These are phyloP conservation scores for Penicillium fimorum DNA, from an alignment of 495 filamentous ascomycete genomes.

Conservation along the genomic window DNA sequence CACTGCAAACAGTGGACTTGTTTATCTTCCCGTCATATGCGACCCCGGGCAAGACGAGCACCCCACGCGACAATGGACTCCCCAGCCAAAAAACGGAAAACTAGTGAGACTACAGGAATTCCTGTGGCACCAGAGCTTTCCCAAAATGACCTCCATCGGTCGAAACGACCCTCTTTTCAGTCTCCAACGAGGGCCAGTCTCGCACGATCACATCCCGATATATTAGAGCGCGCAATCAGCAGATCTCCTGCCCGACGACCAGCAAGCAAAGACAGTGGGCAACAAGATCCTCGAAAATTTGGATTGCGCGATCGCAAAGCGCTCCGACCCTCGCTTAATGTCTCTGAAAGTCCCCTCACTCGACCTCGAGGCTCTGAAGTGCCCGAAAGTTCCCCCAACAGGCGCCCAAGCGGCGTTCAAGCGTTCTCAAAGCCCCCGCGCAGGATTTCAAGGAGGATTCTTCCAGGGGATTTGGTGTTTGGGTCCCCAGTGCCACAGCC, in stretches of 20 bases:
- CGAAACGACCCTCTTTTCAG: constrained; percentile 56
- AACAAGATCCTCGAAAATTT: constrained; percentile 28
- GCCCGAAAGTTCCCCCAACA: constrained; percentile 30
- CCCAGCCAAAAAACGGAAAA: constrained; percentile 64
- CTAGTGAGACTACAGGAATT: constrained; percentile 45
- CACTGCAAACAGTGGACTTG: constrained; percentile 39
- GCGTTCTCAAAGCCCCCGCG: constrained; percentile 45
- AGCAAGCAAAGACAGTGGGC: constrained; percentile 15
- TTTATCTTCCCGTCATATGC: constrained; percentile 22
- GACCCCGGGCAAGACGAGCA: constrained; percentile 10
- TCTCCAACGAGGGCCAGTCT: constrained; percentile 66
- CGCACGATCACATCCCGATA: constrained; percentile 60
- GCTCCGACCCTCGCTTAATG: constrained; percentile 38
- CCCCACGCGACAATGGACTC: constrained; percentile 34
- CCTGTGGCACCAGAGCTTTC: constrained; percentile 15
- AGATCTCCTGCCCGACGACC: constrained; percentile 30
- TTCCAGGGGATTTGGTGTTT: constrained; percentile 44
- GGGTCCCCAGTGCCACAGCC: constrained; percentile 39
- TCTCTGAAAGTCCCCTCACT: constrained; percentile 36
- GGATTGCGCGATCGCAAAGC: constrained; percentile 39
- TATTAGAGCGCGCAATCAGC: constrained; percentile 50
- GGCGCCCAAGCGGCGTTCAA: constrained; percentile 34
- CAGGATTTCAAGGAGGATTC: constrained; percentile 40
- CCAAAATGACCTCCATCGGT: constrained; percentile 27
- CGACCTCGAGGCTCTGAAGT: constrained; percentile 33